Percentiles rank a stretch among this genome's conserved stretches.
Evolutionary conservation across 139 green algal genomes (phyloP).

Genomic region (Asterochloris erici): DNA sequence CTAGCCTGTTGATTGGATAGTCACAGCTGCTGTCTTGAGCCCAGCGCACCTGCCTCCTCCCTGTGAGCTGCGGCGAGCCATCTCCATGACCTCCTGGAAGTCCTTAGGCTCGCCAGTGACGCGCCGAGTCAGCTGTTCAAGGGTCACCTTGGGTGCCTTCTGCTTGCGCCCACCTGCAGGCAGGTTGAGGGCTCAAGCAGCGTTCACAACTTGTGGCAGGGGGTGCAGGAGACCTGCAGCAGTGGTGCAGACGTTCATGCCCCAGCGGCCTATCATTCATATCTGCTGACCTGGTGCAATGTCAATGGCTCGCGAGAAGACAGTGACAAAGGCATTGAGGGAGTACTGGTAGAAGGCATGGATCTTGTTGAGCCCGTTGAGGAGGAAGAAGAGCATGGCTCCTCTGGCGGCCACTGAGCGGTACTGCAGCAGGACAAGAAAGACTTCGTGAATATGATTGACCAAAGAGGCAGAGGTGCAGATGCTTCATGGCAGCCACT

Average conservation of each 20-base stretch:
- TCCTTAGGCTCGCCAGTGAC: conserved; percentile 35
- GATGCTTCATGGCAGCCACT: too few species aligned
- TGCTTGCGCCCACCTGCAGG: conserved; percentile 43
- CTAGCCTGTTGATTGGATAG: not conserved
- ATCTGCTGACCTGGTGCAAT: conserved; percentile 43
- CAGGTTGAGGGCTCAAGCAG: not conserved
- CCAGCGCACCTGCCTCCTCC: conserved; percentile 4
- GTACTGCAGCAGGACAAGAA: conserved; percentile 39
- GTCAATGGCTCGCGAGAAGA: conserved; percentile 76
- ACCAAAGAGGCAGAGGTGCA: too few species aligned
- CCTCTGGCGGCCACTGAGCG: conserved; percentile 61
- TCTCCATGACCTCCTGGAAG: conserved; percentile 53
- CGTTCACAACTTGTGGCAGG: too few species aligned
- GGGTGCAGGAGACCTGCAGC: too few species aligned
- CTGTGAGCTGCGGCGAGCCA: conserved; percentile 32
- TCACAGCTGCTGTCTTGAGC: too few species aligned
- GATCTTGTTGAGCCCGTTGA: conserved; percentile 87
- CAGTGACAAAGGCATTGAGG: conserved; percentile 77
- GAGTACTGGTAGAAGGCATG: conserved; percentile 87
- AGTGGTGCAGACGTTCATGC: too few species aligned
- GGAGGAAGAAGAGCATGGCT: conserved; percentile 83
- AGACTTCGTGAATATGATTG: too few species aligned
- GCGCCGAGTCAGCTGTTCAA: conserved; percentile 30
- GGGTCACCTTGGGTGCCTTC: conserved; percentile 33
- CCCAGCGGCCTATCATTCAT: too few species aligned